Evolutionary conservation across 2,329 filamentous ascomycete species (phyloP).

Genomic region (Phyllosticta paracitricarpa): DNA sequence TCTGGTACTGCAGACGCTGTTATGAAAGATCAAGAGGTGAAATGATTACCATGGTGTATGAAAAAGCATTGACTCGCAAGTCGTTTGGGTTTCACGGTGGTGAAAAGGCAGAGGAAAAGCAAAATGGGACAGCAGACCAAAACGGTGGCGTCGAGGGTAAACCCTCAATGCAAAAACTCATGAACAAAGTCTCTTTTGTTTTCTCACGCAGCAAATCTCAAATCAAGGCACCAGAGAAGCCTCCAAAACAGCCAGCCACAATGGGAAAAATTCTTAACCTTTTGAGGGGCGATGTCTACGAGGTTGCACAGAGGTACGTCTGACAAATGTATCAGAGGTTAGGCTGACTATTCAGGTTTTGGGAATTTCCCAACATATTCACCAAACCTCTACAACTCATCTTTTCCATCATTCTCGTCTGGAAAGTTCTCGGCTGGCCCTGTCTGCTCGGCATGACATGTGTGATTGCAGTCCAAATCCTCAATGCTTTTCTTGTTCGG

Average conservation of each 20-base stretch:
- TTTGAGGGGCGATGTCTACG: slow-evolving; percentile 72
- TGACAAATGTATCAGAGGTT: background rate
- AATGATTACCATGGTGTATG: slow-evolving; percentile 75
- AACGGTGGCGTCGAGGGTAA: background rate
- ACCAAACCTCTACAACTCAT: slow-evolving; percentile 68
- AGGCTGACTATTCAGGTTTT: slow-evolving; percentile 49
- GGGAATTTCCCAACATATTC: slow-evolving; percentile 72
- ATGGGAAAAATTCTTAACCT: slow-evolving; percentile 88
- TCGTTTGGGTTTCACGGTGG: slow-evolving; percentile 31
- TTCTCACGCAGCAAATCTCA: slow-evolving; percentile 17
- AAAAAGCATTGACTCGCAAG: slow-evolving; percentile 64
- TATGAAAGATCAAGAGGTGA: slow-evolving; percentile 81
- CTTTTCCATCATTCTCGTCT: slow-evolving; percentile 63
- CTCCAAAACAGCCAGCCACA: slow-evolving; percentile 52
- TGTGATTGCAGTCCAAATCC: slow-evolving; percentile 55
- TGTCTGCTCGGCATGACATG: slow-evolving; percentile 65
- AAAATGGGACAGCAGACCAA: background rate
- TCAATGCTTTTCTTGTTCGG: slow-evolving; percentile 60
- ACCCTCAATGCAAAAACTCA: background rate
- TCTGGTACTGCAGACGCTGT: slow-evolving; percentile 75
- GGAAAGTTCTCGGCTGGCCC: slow-evolving; percentile 69
- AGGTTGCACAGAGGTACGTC: slow-evolving; percentile 53
- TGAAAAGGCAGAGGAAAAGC: background rate
- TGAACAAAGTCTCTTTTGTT: background rate
- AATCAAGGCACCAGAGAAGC: slow-evolving; percentile 15